Evolutionary conservation across 148 eudicot species (phyloP).

Genomic region (Rhododendron ovatum): DNA sequence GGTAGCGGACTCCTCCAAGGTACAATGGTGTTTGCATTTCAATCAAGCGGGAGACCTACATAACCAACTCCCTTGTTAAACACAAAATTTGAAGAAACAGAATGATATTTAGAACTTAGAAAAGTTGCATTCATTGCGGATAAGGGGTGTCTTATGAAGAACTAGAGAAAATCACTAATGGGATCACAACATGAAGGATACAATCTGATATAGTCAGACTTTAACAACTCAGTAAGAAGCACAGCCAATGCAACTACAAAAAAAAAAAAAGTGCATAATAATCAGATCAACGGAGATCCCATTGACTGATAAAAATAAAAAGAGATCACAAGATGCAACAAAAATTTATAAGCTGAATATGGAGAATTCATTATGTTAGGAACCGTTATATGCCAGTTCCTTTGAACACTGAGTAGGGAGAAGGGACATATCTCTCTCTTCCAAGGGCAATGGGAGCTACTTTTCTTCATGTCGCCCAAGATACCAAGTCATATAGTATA

Average conservation of each 20-base stretch:
- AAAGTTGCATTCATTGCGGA: background rate
- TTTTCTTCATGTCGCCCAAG: background rate
- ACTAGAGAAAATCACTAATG: background rate
- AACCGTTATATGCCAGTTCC: background rate
- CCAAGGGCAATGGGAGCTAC: background rate
- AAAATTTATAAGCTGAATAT: background rate
- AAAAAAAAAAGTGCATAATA: background rate
- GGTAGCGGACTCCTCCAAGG: constrained; percentile 60
- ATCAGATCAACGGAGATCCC: background rate
- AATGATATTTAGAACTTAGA: background rate
- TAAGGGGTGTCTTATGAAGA: background rate
- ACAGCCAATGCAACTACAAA: background rate
- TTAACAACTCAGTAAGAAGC: background rate
- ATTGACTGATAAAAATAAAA: background rate
- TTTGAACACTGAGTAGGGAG: background rate
- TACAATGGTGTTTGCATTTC: constrained; percentile 96
- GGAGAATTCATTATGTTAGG: background rate
- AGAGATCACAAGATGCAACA: background rate
- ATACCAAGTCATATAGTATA: background rate
- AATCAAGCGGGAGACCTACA: constrained; percentile 88
- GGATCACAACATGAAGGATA: background rate
- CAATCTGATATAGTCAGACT: background rate
- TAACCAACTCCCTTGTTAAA: constrained; percentile 13
- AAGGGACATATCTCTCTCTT: background rate
- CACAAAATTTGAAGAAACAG: background rate